Evolutionary conservation across 805 yeast species (phyloP).

Genomic region (Sungouiozyma ichnusensis): DNA sequence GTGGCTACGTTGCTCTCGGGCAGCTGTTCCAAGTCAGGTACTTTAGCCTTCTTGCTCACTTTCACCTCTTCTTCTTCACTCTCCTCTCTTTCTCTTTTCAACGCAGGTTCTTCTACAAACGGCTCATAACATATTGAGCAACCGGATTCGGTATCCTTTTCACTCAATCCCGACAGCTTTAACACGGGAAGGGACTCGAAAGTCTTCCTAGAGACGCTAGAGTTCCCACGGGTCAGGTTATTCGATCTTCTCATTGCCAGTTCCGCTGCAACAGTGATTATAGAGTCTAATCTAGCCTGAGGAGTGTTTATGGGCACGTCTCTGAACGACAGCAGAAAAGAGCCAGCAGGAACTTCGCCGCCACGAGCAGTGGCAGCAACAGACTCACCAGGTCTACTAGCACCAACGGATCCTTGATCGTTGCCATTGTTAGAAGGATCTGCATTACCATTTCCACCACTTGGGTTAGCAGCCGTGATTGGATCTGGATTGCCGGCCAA

Average conservation of each 20-base stretch:
- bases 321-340: slow-evolving; percentile 56
- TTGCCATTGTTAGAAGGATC: background rate
- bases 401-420: background rate
- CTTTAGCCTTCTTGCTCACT: slow-evolving; percentile 15
- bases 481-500: background rate
- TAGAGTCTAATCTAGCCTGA: slow-evolving; percentile 48
- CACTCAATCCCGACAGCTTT: slow-evolving; percentile 25
- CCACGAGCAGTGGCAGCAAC: slow-evolving; percentile 1
- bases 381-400: background rate
- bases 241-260: slow-evolving; percentile 57
- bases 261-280: slow-evolving; percentile 57
- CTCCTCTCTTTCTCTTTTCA: slow-evolving; percentile 22
- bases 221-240: slow-evolving; percentile 34
- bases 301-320: slow-evolving; percentile 49
- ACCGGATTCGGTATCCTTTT: slow-evolving; percentile 10
- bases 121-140: slow-evolving; percentile 63
- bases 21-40: too few relatives aligned
- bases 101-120: slow-evolving; percentile 27
- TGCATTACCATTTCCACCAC: too few relatives aligned
- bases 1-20: slow-evolving; percentile 2
- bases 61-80: too few relatives aligned
- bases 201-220: slow-evolving; percentile 43
- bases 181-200: slow-evolving; percentile 42
- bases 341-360: slow-evolving; percentile 29
- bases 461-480: too few relatives aligned